These are phyloP conservation scores for Filobasidium floriforme DNA, from an alignment of 768 basidiomycete species.

Conservation along the genomic window DNA sequence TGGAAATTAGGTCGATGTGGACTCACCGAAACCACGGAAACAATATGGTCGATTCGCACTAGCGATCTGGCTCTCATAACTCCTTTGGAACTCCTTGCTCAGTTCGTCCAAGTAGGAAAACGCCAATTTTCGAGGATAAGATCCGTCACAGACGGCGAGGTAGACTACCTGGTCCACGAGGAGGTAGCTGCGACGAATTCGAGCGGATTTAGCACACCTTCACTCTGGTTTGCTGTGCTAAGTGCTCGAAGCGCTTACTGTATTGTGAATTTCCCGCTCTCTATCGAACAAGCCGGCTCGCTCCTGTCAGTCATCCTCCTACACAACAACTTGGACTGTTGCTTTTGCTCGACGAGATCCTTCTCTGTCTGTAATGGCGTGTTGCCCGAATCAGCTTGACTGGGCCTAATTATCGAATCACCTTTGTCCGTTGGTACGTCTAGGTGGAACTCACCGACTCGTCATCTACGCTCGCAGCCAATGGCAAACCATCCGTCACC, in stretches of 20 bases:
- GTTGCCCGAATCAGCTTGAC: background rate
- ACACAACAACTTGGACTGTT: slow-evolving; percentile 94
- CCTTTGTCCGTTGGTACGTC: background rate
- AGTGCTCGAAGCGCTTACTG: slow-evolving; percentile 56
- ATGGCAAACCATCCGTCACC: slow-evolving; percentile 55
- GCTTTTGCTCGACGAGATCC: slow-evolving; percentile 91
- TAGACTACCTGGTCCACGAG: slow-evolving; percentile 91
- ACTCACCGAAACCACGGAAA: slow-evolving; percentile 91
- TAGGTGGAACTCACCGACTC: slow-evolving; percentile 61
- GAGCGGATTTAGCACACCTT: background rate
- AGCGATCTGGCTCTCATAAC: slow-evolving; percentile 90
- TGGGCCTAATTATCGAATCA: background rate
- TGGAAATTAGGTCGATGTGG: background rate
- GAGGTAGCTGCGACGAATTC: slow-evolving; percentile 62
- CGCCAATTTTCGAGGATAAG: slow-evolving; percentile 91
- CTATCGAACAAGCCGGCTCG: slow-evolving; percentile 93
- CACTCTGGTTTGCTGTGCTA: background rate
- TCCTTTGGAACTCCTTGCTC: slow-evolving; percentile 85
- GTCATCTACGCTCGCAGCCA: slow-evolving; percentile 94
- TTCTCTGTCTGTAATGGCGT: slow-evolving; percentile 52
- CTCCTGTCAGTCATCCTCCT: slow-evolving; percentile 86
- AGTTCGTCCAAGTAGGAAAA: slow-evolving; percentile 97
- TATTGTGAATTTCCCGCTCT: slow-evolving; percentile 87
- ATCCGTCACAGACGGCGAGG: slow-evolving; percentile 89
- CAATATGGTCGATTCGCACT: slow-evolving; percentile 92